Percentiles rank a stretch among this genome's conserved stretches.
Conservation (phyloP, 179 eudicot species). For the Silene coronaria region DNA sequence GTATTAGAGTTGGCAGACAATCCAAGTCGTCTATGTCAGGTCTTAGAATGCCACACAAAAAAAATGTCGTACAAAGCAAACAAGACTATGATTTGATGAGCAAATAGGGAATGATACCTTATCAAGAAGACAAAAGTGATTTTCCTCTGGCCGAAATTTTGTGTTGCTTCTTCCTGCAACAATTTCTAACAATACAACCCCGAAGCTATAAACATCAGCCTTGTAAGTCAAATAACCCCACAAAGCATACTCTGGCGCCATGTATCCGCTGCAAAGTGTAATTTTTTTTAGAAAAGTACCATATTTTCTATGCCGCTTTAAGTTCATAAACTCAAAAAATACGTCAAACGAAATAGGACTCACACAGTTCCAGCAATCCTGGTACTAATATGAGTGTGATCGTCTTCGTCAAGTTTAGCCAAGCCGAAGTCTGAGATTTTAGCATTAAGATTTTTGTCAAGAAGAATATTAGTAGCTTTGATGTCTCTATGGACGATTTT, state of each 20-base stretch:
- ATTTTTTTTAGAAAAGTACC: not conserved
- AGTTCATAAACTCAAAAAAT: not conserved
- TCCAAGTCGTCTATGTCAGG: no score
- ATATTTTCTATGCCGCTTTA: not conserved
- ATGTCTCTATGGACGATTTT: constrained; percentile 29
- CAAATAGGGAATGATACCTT: not conserved
- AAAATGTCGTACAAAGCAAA: no score
- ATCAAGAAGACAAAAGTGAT: constrained; percentile 19
- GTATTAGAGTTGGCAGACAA: no score
- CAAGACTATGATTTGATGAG: no score
- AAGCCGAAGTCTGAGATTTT: constrained; percentile 27
- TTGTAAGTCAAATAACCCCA: constrained; percentile 23
- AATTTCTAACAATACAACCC: constrained; percentile 19
- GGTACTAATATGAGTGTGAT: constrained; percentile 22
- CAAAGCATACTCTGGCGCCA: constrained; percentile 27
- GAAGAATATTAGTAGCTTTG: constrained; percentile 24
- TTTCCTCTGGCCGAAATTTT: constrained; percentile 15
- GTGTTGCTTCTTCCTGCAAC: constrained; percentile 23
- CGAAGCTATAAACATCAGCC: constrained; percentile 25
- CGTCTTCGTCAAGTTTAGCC: constrained; percentile 27
- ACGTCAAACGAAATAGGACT: constrained; percentile 5
- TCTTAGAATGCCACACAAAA: no score
- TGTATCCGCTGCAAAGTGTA: constrained; percentile 21
- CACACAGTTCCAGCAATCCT: constrained; percentile 26
- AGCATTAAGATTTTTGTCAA: constrained; percentile 23